Base-by-base conservation (phyloP, 495 filamentous ascomycete genomes). In the Bryoglossum gracile region DNA sequence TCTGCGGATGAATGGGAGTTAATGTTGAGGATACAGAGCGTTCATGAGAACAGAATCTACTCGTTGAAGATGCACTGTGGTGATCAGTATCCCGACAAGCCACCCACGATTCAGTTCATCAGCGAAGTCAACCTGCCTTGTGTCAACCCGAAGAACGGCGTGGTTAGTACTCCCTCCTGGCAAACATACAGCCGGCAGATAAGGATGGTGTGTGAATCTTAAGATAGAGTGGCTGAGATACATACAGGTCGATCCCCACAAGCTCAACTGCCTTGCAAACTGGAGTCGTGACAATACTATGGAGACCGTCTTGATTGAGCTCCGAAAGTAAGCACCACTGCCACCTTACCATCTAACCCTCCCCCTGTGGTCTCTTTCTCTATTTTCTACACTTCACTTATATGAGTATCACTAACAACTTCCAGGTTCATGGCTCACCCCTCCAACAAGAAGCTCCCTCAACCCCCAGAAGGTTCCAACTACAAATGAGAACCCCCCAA, bases 31-130 rank as follows among this genome's bases (percentile, higher is more conserved):
- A 30, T 30, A 4, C 57, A 98, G 94, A 91, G 87, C 59, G 83
- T 84, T 42, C 92, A 97, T 61, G 94, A 98, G 72, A 97, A 97
- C 67, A 84, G 92, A 50, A 98, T 98, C 68, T 98, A 98, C 74
- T 91, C 85, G 60, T 75, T 97, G 47, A 94, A 95, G 65, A 95
- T 98, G 65, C 87, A 97, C 72, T 98, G 92, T 66, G 90, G 91
- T 45, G 71, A 82, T 33, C 71, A 86, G 50, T 98, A 98, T 63
- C 92, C 92, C 5, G 88, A 92, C 61, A 71, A 77, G 47, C 94
- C 92, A 30, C 92, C 92, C 0, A 81, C 80, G 13, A 84, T 98
- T 54, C 80, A 89, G 60, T 97, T 98, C 60, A 80, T 89, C 49
- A 94, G 86, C 49, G 84, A 85, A 61, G 84, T 98, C 68, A 98